These are phyloP conservation scores for Blastocladiella emersonii DNA, from an alignment of 371 early-diverging fungal genomes.

Conservation along the genomic window DNA sequence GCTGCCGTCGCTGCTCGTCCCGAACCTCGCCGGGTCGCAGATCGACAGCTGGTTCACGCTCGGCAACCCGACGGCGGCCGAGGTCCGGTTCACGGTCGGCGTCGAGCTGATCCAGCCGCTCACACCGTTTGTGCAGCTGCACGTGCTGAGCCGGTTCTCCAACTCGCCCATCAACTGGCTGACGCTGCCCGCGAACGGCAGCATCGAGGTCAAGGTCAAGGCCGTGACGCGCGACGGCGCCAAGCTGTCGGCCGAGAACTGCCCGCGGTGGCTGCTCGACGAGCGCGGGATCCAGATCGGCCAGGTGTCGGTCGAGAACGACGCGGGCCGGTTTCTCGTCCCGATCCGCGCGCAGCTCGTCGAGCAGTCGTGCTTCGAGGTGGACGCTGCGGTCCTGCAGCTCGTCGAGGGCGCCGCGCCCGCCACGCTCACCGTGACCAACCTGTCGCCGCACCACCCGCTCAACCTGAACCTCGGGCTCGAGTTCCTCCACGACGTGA, in stretches of 20 bases:
- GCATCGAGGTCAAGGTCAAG: conserved; percentile 61
- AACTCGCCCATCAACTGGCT: conserved; percentile 67
- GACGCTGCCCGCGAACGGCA: conserved; percentile 46
- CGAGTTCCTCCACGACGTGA: neutral
- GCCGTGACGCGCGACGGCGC: conserved; percentile 46
- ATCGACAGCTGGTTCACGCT: conserved; percentile 77
- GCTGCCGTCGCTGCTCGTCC: conserved; percentile 51
- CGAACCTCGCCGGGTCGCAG: conserved; percentile 25
- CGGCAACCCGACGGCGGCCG: conserved; percentile 54
- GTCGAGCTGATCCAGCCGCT: conserved; percentile 45
- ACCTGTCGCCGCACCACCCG: neutral
- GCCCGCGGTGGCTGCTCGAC: conserved; percentile 34
- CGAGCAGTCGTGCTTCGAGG: conserved; percentile 24
- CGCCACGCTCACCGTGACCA: neutral
- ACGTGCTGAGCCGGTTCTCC: conserved; percentile 64
- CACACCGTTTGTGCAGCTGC: conserved; percentile 42
- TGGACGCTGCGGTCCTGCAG: neutral
- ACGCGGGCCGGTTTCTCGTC: conserved; percentile 10
- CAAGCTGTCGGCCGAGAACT: conserved; percentile 34
- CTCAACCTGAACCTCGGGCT: neutral
- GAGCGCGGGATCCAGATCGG: conserved; percentile 31
- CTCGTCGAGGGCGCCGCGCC: neutral
- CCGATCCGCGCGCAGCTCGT: conserved; percentile 47
- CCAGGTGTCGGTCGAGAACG: conserved; percentile 1
- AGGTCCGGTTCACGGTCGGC: conserved; percentile 63